Conservation (phyloP, 192 early-diverging fungal genomes). For the Chytriomyces hyalinus region DNA sequence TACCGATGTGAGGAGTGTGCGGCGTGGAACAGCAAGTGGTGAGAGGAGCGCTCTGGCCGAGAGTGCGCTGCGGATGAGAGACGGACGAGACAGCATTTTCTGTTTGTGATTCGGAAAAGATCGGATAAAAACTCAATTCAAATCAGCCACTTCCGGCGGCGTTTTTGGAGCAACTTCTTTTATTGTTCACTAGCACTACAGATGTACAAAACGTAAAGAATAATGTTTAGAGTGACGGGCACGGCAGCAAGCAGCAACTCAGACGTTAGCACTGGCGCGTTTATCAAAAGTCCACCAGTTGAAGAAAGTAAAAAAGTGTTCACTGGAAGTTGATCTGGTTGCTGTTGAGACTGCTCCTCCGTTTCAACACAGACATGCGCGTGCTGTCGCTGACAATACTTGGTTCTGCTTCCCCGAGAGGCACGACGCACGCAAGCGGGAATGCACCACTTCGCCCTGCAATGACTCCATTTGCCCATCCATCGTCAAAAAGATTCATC, state of each 20-base stretch:
- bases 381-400: not conserved
- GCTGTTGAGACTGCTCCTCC: constrained; percentile 23
- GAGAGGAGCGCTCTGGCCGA: not conserved
- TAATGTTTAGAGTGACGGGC: too few relatives aligned
- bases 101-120: too few relatives aligned
- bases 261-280: too few relatives aligned
- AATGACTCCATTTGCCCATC: constrained; percentile 28
- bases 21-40: not conserved
- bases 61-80: not conserved
- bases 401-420: not conserved
- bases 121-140: too few relatives aligned
- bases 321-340: not conserved
- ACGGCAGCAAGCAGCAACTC: not conserved
- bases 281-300: too few relatives aligned
- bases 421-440: constrained; percentile 32
- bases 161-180: too few relatives aligned
- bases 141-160: too few relatives aligned
- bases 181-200: too few relatives aligned
- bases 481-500: constrained; percentile 32
- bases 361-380: constrained; percentile 9
- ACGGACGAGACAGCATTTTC: not conserved
- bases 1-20: constrained; percentile 13
- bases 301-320: not conserved
- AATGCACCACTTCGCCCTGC: constrained; percentile 9
- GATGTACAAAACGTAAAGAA: too few relatives aligned